Percentiles rank a stretch among this genome's conserved stretches.
Evolutionary conservation across 75 land plant genomes (phyloP).

Genomic region (Pseudotsuga menziesii): DNA sequence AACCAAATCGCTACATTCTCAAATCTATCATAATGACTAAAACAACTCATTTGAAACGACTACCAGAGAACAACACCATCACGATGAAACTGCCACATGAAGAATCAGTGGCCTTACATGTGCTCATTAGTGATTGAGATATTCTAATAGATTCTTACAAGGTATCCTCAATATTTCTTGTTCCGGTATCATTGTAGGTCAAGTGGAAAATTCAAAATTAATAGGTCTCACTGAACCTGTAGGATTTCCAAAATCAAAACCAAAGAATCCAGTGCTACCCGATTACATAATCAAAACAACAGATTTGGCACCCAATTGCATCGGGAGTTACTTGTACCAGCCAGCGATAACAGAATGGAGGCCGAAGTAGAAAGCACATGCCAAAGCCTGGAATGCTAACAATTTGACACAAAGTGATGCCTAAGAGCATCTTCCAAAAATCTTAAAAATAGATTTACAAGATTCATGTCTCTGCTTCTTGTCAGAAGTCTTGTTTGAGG

Average conservation of each 20-base stretch:
- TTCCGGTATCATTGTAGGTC: neutral
- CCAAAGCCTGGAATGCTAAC: slow-evolving; percentile 73
- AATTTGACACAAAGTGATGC: slow-evolving; percentile 66
- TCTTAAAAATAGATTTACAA: slow-evolving; percentile 77
- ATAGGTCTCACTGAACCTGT: neutral
- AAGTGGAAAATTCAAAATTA: neutral
- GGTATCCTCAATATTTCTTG: neutral
- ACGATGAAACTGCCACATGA: too few relatives aligned
- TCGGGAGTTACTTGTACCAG: slow-evolving; percentile 76
- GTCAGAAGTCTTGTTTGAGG: slow-evolving; percentile 82
- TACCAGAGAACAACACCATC: too few relatives aligned
- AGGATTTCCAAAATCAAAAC: too few relatives aligned
- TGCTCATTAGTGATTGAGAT: neutral
- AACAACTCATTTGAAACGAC: too few relatives aligned
- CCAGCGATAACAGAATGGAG: slow-evolving; percentile 73
- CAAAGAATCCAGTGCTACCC: neutral
- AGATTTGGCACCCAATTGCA: slow-evolving; percentile 2
- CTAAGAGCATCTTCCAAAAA: slow-evolving; percentile 80
- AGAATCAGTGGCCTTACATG: neutral
- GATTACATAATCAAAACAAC: neutral
- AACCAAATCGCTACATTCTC: too few relatives aligned
- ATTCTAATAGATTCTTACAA: neutral
- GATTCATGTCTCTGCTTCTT: slow-evolving; percentile 86
- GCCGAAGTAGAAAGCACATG: slow-evolving; percentile 65
- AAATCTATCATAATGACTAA: too few relatives aligned